Evolutionary conservation across 495 filamentous ascomycete genomes (phyloP), one percentile per base, ranked within the genome.

Genomic region (Geoglossum glabrum): DNA sequence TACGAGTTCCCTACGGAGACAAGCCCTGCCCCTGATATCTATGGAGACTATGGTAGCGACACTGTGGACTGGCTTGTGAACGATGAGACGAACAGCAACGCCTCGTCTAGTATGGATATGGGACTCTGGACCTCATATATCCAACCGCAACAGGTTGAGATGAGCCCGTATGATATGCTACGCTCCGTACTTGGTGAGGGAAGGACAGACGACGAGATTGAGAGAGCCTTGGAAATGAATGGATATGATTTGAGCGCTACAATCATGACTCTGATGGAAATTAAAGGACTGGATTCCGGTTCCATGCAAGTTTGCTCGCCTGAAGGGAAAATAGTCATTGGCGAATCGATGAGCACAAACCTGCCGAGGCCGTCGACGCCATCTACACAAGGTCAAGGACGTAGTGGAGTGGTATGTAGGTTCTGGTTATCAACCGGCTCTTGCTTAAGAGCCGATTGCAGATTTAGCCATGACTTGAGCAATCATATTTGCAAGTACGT

Each of bases 111-210:
- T 25, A 74, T 84, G 30, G 82, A 87, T 60, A 85, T 84, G 57
- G 83, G 82, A 21, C 85, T 83, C 8, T 83, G 55, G 30, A 50
- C 88, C 17, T 81, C 90, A 57, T 93, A 87, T 64, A 79, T 86
- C 59, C 80, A 86, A 28, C 79, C 82, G 34, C 79, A 85, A 59
- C 81, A 84, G 61, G 74, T 73, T 61, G 89, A 97, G 64, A 99
- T 99, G 93, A 92, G 86, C 55, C 90, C 93, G 2, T 93, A 95
- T 72, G 93, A 99, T 68, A 99, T 99, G 76, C 74, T 99, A 46
- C 85, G 93, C 54, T 95, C 90, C 11, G 92, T 99, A 31, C 74
- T 99, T 34, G 88, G 90, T 11, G 88, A 90, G 64, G 82, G 84
- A 59, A 83, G 84, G 62, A 80, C 85, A 17, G 90, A 97, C 63